A percentile compares a stretch with the other conserved stretches of the same genome.
Conservation (phyloP, 2,329 filamentous ascomycete genomes). For the Stylonectria norvegica region DNA sequence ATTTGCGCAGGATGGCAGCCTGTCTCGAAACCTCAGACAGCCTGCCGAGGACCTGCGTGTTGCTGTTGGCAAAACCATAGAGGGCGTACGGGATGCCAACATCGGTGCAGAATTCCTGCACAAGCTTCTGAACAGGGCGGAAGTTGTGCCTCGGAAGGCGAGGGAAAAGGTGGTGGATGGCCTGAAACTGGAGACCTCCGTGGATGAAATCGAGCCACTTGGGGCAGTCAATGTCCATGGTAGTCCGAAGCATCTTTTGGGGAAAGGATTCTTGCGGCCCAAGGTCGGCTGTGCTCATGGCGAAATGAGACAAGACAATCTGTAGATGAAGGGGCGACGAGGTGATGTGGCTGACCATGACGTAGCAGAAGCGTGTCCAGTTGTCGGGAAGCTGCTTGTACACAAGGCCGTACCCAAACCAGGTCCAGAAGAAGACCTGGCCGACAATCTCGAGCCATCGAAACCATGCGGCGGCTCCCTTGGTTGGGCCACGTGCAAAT, state of each 20-base stretch:
- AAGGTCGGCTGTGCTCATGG: constrained; percentile 86
- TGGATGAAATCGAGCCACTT: constrained; percentile 87
- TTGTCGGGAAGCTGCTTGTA: constrained; percentile 69
- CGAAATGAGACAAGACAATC: constrained; percentile 88
- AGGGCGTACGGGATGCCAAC: constrained; percentile 81
- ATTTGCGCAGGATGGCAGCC: constrained; percentile 72
- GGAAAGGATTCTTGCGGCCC: constrained; percentile 83
- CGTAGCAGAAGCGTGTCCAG: constrained; percentile 66
- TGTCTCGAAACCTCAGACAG: constrained; percentile 78
- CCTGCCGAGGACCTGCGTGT: constrained; percentile 72
- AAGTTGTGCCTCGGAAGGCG: constrained; percentile 83
- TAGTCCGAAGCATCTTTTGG: constrained; percentile 86
- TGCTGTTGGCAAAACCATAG: constrained; percentile 81
- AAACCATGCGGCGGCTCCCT: constrained; percentile 79
- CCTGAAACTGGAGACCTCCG: constrained; percentile 85
- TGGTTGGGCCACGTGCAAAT: constrained; percentile 64
- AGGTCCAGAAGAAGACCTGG: constrained; percentile 77
- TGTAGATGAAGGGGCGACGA: constrained; percentile 83
- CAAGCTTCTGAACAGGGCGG: constrained; percentile 68
- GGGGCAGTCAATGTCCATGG: constrained; percentile 90
- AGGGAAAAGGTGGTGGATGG: constrained; percentile 81
- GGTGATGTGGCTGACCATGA: constrained; percentile 76
- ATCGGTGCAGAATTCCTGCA: constrained; percentile 77
- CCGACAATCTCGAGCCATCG: constrained; percentile 75
- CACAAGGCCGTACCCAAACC: constrained; percentile 80